Evolutionary conservation across 805 yeast genomes (phyloP), one percentile per base, ranked within the genome.

Genomic region (Saccharomycopsis fibuligera): DNA sequence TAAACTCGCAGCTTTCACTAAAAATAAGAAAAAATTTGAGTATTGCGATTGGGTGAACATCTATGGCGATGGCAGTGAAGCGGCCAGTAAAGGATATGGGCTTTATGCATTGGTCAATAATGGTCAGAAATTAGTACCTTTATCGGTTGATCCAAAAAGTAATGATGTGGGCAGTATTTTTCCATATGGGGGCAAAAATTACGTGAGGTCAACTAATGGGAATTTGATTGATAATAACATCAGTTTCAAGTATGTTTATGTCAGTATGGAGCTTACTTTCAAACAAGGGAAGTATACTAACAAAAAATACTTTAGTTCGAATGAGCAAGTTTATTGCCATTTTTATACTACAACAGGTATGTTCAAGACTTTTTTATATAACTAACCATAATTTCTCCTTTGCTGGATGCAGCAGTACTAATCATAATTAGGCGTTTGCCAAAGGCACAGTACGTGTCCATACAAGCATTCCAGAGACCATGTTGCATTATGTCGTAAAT

Each of bases 401-500:
- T 59, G 35, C n/a, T n/a, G n/a, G n/a, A n/a, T n/a, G n/a, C n/a
- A n/a, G n/a, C n/a, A n/a, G n/a, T n/a, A n/a, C 60, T 59, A 39
- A 63, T 62, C 2, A 36, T 25, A 42, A 50, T 51, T 61, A 69
- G 84, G 85, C 2, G 59, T 63, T 16, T 82, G 93, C 59, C 64
- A 66, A 43, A 73, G 75, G 53, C 78, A 77, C 17, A 58, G 66
- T 19, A 50, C 59, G 3, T 86, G 93, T 60, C 67, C 66, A 22
- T 81, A 72, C 57, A 58, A 60, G 3, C 93, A 85, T 59, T 73
- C 74, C 42, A 62, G 67, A 21, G 54, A 65, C 4, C 78, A 71
- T 41, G 68, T 79, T 19, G 72, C 81, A 4, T 60, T 83, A 3
- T 86, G 95, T 60, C 70, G 72, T 22, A 64, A 68, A 9, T 72